A percentile compares a stretch with the other conserved stretches of the same genome.
These are phyloP conservation scores for Fragosphaeria purpurea DNA, from an alignment of 2,329 filamentous ascomycete species.

Conservation along the genomic window DNA sequence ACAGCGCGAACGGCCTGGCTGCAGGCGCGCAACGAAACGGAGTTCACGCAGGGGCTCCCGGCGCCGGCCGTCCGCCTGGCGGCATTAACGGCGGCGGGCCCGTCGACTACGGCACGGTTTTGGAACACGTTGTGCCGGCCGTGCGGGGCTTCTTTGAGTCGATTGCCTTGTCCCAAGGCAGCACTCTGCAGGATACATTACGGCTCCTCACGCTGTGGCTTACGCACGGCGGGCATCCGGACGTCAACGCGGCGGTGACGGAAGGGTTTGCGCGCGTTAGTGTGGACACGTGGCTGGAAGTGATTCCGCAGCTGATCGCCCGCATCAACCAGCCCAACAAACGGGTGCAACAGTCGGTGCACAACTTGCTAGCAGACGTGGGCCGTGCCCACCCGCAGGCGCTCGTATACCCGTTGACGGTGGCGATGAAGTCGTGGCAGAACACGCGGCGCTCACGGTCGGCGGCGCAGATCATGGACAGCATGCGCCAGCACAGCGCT, in stretches of 20 bases:
- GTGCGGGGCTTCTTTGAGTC: conserved; percentile 96
- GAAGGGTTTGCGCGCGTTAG: conserved; percentile 88
- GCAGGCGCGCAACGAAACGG: not conserved
- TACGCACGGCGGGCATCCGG: conserved; percentile 74
- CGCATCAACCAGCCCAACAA: conserved; percentile 93
- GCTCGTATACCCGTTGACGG: conserved; percentile 90
- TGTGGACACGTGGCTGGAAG: conserved; percentile 96
- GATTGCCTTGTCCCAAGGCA: conserved; percentile 81
- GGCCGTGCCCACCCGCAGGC: conserved; percentile 92
- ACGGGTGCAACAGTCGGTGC: conserved; percentile 79
- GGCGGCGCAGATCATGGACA: conserved; percentile 91
- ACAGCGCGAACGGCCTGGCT: not conserved
- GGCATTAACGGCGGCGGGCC: conserved; percentile 22
- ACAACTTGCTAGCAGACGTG: conserved; percentile 84
- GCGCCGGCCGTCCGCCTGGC: not conserved
- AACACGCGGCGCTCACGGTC: conserved; percentile 75
- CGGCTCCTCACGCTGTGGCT: conserved; percentile 94
- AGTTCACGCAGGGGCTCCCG: no score
- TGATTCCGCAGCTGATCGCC: conserved; percentile 94
- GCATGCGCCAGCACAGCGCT: conserved; percentile 90
- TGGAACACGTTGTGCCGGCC: conserved; percentile 86
- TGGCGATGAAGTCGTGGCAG: conserved; percentile 90
- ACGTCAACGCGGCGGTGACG: conserved; percentile 80
- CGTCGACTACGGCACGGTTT: conserved; percentile 59
- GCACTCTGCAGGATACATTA: conserved; percentile 90